Evolutionary conservation across 371 early-diverging fungal genomes (phyloP).

Genomic region (Actinomucor elegans): DNA sequence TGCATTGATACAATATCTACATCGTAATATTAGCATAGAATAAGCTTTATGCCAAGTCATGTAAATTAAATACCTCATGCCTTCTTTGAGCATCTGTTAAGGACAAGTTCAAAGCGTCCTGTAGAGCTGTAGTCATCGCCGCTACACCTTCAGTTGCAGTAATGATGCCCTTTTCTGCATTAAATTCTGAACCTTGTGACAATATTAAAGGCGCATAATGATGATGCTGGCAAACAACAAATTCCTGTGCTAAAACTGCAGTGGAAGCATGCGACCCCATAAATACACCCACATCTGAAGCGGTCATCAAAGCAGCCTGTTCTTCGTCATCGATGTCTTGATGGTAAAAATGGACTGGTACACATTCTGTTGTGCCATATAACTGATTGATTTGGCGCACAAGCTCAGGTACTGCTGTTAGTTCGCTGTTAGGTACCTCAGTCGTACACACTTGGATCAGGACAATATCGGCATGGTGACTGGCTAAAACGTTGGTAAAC

Average conservation of each 20-base stretch:
- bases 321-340: conserved; percentile 21
- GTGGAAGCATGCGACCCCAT: conserved; percentile 8
- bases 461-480: conserved; percentile 6
- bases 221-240: neutral
- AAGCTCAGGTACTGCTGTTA: conserved; percentile 18
- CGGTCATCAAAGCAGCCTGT: conserved; percentile 13
- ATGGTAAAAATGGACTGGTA: conserved; percentile 29
- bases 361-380: conserved; percentile 18
- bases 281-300: conserved; percentile 21
- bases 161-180: neutral
- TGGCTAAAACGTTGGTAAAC: conserved; percentile 10
- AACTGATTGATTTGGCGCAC: conserved; percentile 29
- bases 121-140: neutral
- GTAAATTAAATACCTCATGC: no score
- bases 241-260: neutral
- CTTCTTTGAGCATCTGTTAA: neutral
- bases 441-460: conserved; percentile 7
- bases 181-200: neutral
- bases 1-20: neutral
- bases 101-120: neutral
- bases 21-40: no score
- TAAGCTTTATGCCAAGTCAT: no score
- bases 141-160: neutral
- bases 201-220: neutral
- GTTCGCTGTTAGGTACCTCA: neutral